Base-by-base conservation (phyloP, 2,329 filamentous ascomycete genomes). In the Pseudogymnoascus sp. region DNA sequence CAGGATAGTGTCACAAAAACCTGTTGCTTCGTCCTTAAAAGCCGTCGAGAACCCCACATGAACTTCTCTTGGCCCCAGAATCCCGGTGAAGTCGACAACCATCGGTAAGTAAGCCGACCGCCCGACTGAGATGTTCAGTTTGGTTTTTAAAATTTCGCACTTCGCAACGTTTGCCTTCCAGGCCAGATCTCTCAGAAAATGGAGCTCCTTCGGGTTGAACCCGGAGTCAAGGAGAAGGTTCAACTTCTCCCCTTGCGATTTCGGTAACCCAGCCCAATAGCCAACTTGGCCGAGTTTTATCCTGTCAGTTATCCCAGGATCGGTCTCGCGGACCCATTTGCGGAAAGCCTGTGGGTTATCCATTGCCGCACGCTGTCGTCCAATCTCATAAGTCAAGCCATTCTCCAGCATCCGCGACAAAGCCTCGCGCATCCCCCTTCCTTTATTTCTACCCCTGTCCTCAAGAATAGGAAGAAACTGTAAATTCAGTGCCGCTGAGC, bases 391-490 rank as follows among this genome's bases (percentile, higher is more conserved):
- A 1, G 78, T 69, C 0, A 91, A 73, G 1, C 80, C 79, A 0
- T 78, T 71, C 0, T 69, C 70, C 3, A 90, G 75, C 5, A 86
- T 74, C 0, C 75, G 64, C 0, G 77, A 76, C 0, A 92, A 76
- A 0, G 73, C 71, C 0, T 74, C 55, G 5, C 77, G 76, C 81
- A 87, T 84, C 0, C 55, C 61, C 0, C 14, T 19, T 11, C 70
- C 70, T 8, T 83, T 68, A 0, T 78, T 76, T 55, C 49, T 33
- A 0, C 87, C 82, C 30, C 85, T 78, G 35, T 88, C 82, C 16
- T 85, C 77, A 0, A 93, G 74, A 0, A 93, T 83, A 0, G 86
- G 83, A 1, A 93, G 79, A 59, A 91, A 85, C 28, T 90, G 87
- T 0, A 82, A 74, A 67, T 92, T 90, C 0, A 92, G 74, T 0